Evolutionary conservation across 176 grass and related monocot species (phyloP).

Genomic region (Metroxylon sagu): DNA sequence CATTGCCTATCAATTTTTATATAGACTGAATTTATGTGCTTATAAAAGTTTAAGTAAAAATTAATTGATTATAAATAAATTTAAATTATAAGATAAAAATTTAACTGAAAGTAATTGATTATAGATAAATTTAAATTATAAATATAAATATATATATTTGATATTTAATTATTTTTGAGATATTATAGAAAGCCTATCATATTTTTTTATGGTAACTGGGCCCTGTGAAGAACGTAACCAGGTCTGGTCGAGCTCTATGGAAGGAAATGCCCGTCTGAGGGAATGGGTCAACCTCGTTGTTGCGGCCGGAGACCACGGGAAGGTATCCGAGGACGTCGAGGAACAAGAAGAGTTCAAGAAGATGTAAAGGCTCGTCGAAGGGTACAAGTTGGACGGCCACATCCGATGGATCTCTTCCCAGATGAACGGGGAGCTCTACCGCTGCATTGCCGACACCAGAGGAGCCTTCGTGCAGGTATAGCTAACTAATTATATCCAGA

Average conservation of each 20-base stretch:
- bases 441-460: slow-evolving; percentile 77
- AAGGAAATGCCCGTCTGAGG: slow-evolving; percentile 61
- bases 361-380: slow-evolving; percentile 83
- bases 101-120: no score
- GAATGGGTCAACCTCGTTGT: slow-evolving; percentile 89
- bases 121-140: no score
- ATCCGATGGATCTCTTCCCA: slow-evolving; percentile 96
- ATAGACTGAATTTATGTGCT: no score
- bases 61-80: no score
- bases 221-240: slow-evolving; percentile 89
- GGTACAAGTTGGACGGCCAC: slow-evolving; percentile 88
- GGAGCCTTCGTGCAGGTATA: slow-evolving; percentile 90
- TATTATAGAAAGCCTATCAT: slow-evolving; percentile 96
- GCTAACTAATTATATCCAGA: no score
- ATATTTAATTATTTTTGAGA: no score
- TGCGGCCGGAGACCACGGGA: slow-evolving; percentile 91
- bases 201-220: slow-evolving; percentile 93
- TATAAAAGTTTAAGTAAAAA: no score
- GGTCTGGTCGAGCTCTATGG: slow-evolving; percentile 95
- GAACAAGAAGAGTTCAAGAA: slow-evolving; percentile 84
- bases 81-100: no score
- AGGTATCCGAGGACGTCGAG: slow-evolving; percentile 88
- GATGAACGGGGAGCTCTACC: slow-evolving; percentile 96
- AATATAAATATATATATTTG: no score
- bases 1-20: no score